phyloP scores from a whole-genome alignment of 345 rosid species.

The Citrus unshiu region DNA sequence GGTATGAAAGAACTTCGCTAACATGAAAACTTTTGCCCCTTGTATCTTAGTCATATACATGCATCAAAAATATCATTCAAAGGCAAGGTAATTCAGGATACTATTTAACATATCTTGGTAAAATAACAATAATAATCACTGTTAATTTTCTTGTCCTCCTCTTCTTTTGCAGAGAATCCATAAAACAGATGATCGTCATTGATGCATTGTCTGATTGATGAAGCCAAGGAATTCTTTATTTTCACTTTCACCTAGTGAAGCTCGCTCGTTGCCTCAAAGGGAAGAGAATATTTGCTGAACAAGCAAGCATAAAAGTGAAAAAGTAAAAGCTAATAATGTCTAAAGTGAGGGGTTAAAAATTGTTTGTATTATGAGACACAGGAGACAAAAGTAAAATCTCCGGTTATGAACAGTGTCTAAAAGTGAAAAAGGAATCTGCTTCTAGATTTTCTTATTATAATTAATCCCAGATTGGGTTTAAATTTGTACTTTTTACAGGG shows the following conservation, averaged over 20 bases:
- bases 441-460: not conserved
- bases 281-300: conserved; percentile 6
- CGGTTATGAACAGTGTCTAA: not conserved
- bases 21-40: not conserved
- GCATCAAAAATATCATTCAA: no score
- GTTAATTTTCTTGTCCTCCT: no score
- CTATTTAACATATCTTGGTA: no score
- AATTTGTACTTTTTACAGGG: not conserved
- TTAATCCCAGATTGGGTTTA: not conserved
- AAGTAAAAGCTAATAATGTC: not conserved
- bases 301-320: conserved; percentile 9
- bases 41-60: no score
- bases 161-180: no score
- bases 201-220: not conserved
- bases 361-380: not conserved
- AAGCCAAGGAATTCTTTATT: not conserved
- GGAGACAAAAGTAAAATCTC: conserved; percentile 7
- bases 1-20: not conserved
- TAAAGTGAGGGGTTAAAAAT: not conserved
- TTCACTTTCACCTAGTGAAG: not conserved
- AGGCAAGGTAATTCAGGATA: no score
- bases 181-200: not conserved
- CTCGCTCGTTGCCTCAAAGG: not conserved
- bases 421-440: not conserved
- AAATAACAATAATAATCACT: no score